Evolutionary conservation across 2,329 filamentous ascomycete genomes (phyloP), one percentile per base, ranked within the genome.

Genomic region (Ophiocordyceps sinensis): DNA sequence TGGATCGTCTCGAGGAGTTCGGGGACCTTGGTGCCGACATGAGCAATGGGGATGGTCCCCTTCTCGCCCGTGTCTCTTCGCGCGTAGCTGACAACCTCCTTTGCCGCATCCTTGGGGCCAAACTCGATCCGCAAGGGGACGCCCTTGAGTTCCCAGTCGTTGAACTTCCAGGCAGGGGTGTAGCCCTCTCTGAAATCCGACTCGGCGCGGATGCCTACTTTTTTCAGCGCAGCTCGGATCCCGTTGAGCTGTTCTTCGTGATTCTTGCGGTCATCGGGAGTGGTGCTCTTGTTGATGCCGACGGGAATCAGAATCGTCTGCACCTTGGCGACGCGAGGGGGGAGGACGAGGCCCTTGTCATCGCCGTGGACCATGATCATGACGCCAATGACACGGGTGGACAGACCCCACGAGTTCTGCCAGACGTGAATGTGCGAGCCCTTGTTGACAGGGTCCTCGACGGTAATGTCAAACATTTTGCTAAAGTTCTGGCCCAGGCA

Each of bases 321-420:
- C 47, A 80, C 71, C 64, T 89, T 86, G 48, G 88, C 81, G 40
- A 96, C 84, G 42, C 87, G 77, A 34, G 91, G 91, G 58, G 91
- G 91, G 40, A 96, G 78, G 46, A 96, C 87, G 15, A 98, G 73
- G 48, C 91, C 91, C 64, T 89, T 89, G 67, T 98, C 83, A 59
- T 98, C 91, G 54, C 87, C 82, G 65, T 98, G 91, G 45, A 94
- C 87, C 79, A 98, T 91, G 55, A 95, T 85, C 89, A 96, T 96
- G 60, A 96, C 87, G 67, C 91, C 93, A 50, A 98, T 94, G 43
- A 89, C 86, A 59, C 91, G 86, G 41, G 91, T 98, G 1, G 89
- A 96, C 45, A 98, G 76, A 64, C 91, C 91, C 91, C 91, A 98
- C 13, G 87, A 95, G 70, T 98, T 98, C 63, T 98, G 91, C 88